Base-by-base conservation (phyloP, 495 filamentous ascomycete species). In the Neurospora pannonica region DNA sequence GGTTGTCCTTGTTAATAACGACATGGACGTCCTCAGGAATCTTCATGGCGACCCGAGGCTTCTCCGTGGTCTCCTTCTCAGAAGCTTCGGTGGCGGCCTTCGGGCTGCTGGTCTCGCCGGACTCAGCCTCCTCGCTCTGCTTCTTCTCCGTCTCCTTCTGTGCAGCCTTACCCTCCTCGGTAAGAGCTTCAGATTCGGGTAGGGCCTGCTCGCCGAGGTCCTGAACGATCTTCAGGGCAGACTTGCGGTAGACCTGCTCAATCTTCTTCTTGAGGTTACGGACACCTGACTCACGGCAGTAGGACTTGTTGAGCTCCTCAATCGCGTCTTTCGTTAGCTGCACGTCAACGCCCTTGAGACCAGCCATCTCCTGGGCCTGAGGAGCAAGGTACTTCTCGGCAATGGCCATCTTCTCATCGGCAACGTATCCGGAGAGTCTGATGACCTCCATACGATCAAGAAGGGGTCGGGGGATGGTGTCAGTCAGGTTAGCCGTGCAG, bases 191-290 rank as follows among this genome's bases (percentile, higher is more conserved):
- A 36, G 90, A 89, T 83, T 98, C 96, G 2, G 92, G 87, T 17
- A 97, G 84, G 13, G 86, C 93, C 38, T 94, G 91, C 82, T 99
- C 96, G 70, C 96, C 96, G 5, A 98, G 85, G 76, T 98, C 96
- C 80, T 94, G 92, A 37, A 99, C 94, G 77, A 99, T 98, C 83
- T 97, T 98, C 76, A 98, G 87, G 13, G 97, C 97, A 21, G 94
- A 92, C 84, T 99, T 99, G 54, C 97, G 92, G 83, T 97, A 99
- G 6, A 99, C 93, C 85, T 98, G 98, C 80, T 99, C 97, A 76
- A 99, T 99, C 79, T 98, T 95, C 86, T 99, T 98, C 87, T 99
- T 99, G 77, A 99, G 84, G 81, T 98, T 98, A 62, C 97, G 93
- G 34, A 99, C 97, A 76, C 97, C 97, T 70, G 93, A 95, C 82